Evolutionary conservation across 2,329 filamentous ascomycete genomes (phyloP), one percentile per base, ranked within the genome.

Genomic region (Fusarium lateritium): DNA sequence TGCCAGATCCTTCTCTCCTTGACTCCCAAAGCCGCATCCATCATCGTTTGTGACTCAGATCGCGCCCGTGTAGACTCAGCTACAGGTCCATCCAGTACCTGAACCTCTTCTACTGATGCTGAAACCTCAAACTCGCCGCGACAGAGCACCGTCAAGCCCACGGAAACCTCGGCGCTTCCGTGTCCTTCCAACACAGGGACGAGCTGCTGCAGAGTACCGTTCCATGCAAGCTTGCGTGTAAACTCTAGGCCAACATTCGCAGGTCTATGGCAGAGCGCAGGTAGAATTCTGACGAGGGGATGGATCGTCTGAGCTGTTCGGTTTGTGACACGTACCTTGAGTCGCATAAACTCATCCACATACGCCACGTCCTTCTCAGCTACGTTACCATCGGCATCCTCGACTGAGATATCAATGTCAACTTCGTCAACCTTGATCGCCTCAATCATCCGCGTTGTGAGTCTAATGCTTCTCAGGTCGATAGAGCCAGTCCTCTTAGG

Each of bases 91-190:
- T 77, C 76, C 81, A 81, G 85, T 9, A 92, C 75, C 63, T 85
- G 85, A 5, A 92, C 88, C 82, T 98, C 94, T 79, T 98, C 94
- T 1, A 97, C 89, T 14, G 88, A 91, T 7, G 91, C 94, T 24
- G 88, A 88, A 22, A 97, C 84, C 78, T 97, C 94, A 77, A 95
- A 97, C 69, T 93, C 89, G 17, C 94, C 94, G 44, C 89, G 86
- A 70, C 92, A 94, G 34, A 97, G 86, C 33, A 91, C 87, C 42
- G 92, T 92, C 43, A 94, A 85, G 6, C 92, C 92, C 6, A 97
- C 79, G 2, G 85, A 83, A 22, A 92, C 83, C 63, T 90, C 86
- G 0, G 85, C 83, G n/a, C 80, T 86, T 44, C 86, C 83, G 6
- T 88, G 86, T 0, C 89, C 87, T 7, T 80, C 79, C 2, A 97